phyloP scores from a whole-genome alignment of 2,329 filamentous ascomycete species.

The Zasmidium cellare region DNA sequence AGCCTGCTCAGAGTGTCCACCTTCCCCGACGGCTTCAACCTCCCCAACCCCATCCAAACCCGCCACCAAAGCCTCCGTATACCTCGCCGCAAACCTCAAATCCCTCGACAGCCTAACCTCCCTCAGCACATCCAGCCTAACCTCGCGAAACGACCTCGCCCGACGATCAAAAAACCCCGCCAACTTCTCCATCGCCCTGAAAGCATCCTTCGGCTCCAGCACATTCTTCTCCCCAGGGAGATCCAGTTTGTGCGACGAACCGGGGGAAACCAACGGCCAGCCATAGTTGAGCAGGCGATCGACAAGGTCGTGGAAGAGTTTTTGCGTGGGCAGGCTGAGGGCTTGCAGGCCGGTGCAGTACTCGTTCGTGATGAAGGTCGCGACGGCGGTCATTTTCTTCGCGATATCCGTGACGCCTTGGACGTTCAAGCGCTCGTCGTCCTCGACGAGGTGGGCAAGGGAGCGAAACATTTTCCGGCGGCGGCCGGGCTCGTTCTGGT shows the following conservation, averaged over 20 bases:
- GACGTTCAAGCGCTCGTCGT: not conserved
- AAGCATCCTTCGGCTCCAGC: slow-evolving; percentile 4
- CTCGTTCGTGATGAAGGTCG: slow-evolving; percentile 15
- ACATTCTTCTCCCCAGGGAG: slow-evolving; percentile 11
- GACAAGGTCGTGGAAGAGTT: slow-evolving; percentile 6
- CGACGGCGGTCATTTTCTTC: slow-evolving; percentile 10
- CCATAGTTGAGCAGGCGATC: slow-evolving; percentile 11
- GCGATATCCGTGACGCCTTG: slow-evolving; percentile 6
- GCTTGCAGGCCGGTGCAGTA: slow-evolving; percentile 11
- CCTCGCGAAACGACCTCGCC: too few species aligned
- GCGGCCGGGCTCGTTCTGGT: not conserved
- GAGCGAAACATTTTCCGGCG: not conserved
- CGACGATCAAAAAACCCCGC: slow-evolving; percentile 6
- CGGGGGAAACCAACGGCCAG: slow-evolving; percentile 8
- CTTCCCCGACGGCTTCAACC: too few species aligned
- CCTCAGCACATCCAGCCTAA: not conserved
- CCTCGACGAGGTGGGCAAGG: not conserved
- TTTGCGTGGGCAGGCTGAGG: slow-evolving; percentile 6
- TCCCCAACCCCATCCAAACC: too few species aligned
- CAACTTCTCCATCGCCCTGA: slow-evolving; percentile 14
- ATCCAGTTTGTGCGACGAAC: not conserved
- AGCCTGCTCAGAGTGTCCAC: too few species aligned
- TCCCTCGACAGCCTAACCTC: not conserved
- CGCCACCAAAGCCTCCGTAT: not conserved
- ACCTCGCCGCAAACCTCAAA: not conserved